Conservation (phyloP, 495 filamentous ascomycete genomes). For the Annulohypoxylon maeteangense region DNA sequence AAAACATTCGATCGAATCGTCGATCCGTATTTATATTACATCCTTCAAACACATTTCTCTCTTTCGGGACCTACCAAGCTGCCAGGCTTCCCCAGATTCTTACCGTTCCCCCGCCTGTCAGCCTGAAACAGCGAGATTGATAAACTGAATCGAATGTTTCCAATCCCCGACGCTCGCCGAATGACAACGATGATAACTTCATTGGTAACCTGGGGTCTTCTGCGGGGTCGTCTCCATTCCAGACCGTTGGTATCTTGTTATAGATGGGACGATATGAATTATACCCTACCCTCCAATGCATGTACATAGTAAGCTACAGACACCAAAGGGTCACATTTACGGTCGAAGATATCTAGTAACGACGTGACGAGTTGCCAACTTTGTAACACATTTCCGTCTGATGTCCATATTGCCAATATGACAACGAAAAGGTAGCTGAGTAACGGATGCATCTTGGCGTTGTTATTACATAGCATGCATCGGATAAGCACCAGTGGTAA, state of each 20-base stretch:
- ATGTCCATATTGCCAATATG: constrained; percentile 1
- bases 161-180: constrained; percentile 27
- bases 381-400: constrained; percentile 22
- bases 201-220: not conserved
- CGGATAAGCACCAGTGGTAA: constrained; percentile 7
- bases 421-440: not conserved
- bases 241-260: constrained; percentile 7
- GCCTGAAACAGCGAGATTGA: constrained; percentile 9
- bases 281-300: no score
- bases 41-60: constrained; percentile 1
- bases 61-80: not conserved
- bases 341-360: not conserved
- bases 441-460: constrained; percentile 16
- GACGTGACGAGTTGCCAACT: constrained; percentile 28
- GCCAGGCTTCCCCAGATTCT: constrained; percentile 37
- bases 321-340: constrained; percentile 18
- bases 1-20: constrained; percentile 34
- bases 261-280: constrained; percentile 17
- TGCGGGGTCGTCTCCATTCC: constrained; percentile 37
- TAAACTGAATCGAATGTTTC: constrained; percentile 38
- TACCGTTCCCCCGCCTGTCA: constrained; percentile 19
- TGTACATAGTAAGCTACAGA: constrained; percentile 28
- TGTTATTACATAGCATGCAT: not conserved
- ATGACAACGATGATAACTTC: not conserved
- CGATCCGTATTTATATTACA: constrained; percentile 21